A percentile compares a stretch with the other conserved stretches of the same genome.
These are phyloP conservation scores for Panicum hallii DNA, from an alignment of 202 grass and related monocot species.

Conservation along the genomic window DNA sequence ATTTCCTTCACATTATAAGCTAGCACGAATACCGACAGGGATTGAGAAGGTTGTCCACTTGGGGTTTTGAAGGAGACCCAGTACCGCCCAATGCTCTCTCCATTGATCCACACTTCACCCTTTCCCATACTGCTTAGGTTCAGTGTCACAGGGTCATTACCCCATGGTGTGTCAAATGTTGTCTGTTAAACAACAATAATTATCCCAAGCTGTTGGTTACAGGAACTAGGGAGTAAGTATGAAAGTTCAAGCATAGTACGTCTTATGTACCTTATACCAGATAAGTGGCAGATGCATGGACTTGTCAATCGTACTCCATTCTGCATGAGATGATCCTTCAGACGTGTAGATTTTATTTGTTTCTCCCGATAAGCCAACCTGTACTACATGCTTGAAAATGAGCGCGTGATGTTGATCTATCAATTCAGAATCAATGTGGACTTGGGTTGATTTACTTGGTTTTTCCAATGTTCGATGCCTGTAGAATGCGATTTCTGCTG, in stretches of 20 bases:
- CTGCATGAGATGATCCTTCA: slow-evolving; percentile 52
- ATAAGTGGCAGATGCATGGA: slow-evolving; percentile 50
- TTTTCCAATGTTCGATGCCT: slow-evolving; percentile 59
- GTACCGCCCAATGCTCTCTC: slow-evolving; percentile 78
- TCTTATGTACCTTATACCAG: slow-evolving; percentile 75
- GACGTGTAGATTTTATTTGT: slow-evolving; percentile 50
- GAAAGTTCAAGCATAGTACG: not conserved
- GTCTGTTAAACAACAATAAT: slow-evolving; percentile 52
- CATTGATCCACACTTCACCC: slow-evolving; percentile 88
- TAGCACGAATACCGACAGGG: slow-evolving; percentile 59
- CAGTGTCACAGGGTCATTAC: slow-evolving; percentile 65
- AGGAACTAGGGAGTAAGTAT: slow-evolving; percentile 21
- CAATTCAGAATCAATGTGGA: slow-evolving; percentile 40
- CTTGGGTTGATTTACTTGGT: slow-evolving; percentile 63
- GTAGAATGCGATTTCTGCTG: slow-evolving; percentile 42
- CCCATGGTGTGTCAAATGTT: slow-evolving; percentile 61
- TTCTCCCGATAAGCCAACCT: slow-evolving; percentile 78
- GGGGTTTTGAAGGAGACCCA: slow-evolving; percentile 75
- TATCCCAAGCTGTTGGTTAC: slow-evolving; percentile 8
- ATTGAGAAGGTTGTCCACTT: slow-evolving; percentile 67
- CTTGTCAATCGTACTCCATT: slow-evolving; percentile 54
- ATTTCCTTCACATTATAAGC: not conserved
- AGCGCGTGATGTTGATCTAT: slow-evolving; percentile 11
- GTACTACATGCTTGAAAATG: slow-evolving; percentile 44
- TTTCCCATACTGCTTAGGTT: slow-evolving; percentile 85